Evolutionary conservation across 176 grass and related monocot species (phyloP).

Genomic region (Ensete ventricosum): DNA sequence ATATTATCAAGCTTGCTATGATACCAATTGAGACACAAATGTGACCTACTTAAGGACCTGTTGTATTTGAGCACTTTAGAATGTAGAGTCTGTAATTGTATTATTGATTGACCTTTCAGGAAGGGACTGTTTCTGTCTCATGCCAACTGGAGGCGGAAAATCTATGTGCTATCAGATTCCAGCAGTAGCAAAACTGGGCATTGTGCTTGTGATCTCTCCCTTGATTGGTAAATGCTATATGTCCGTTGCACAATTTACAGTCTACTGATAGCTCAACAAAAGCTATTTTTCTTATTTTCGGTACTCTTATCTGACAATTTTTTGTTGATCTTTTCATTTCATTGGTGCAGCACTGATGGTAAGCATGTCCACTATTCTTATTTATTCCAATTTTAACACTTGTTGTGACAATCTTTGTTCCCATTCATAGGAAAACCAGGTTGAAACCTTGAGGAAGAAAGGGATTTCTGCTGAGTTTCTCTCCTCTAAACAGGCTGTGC

Average conservation of each 20-base stretch:
- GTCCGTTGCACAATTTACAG: conserved; percentile 8
- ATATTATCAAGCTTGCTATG: too few species aligned
- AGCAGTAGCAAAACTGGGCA: conserved; percentile 66
- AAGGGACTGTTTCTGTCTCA: conserved; percentile 93
- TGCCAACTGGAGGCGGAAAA: conserved; percentile 98
- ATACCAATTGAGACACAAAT: too few species aligned
- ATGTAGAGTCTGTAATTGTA: conserved; percentile 14
- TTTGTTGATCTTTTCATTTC: conserved; percentile 33
- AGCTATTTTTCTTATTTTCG: neutral
- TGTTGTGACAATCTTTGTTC: conserved; percentile 10
- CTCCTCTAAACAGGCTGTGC: conserved; percentile 69
- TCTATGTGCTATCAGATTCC: conserved; percentile 97
- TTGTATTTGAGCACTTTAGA: too few species aligned
- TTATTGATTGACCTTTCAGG: conserved; percentile 37
- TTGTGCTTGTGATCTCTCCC: conserved; percentile 95
- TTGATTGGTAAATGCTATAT: conserved; percentile 65
- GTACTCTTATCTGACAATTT: conserved; percentile 29
- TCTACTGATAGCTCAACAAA: conserved; percentile 22
- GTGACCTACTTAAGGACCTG: neutral
- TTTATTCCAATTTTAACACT: conserved; percentile 12
- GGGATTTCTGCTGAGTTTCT: conserved; percentile 85
- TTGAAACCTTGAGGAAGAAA: conserved; percentile 68
- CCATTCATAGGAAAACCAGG: conserved; percentile 76
- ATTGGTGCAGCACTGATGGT: conserved; percentile 74
- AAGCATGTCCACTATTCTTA: conserved; percentile 23